A percentile compares a stretch with the other conserved stretches of the same genome.
Evolutionary conservation across 1,139 yeast species (phyloP).

Genomic region (Yamadazyma kanchanaburiensis): DNA sequence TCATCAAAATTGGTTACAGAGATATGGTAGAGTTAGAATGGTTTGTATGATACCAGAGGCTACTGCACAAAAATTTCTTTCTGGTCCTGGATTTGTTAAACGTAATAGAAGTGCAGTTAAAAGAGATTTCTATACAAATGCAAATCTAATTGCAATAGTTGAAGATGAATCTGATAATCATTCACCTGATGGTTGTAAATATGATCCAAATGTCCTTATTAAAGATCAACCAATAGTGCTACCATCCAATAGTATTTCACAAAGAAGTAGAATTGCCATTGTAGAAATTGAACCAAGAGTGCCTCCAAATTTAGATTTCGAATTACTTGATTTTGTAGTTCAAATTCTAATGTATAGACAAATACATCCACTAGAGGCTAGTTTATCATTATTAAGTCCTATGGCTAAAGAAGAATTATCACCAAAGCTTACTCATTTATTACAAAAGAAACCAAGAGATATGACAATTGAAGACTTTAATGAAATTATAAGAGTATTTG

Average conservation of each 20-base stretch:
- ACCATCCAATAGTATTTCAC: slow-evolving; percentile 18
- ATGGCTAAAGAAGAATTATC: slow-evolving; percentile 71
- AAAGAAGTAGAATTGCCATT: slow-evolving; percentile 31
- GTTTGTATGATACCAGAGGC: slow-evolving; percentile 56
- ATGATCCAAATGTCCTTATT: slow-evolving; percentile 35
- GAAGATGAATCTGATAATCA: slow-evolving; percentile 18
- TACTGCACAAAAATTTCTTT: slow-evolving; percentile 61
- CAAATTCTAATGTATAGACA: slow-evolving; percentile 60
- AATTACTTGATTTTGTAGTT: slow-evolving; percentile 64
- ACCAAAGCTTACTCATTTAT: slow-evolving; percentile 16
- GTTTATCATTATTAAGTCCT: slow-evolving; percentile 64
- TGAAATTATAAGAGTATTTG: slow-evolving; percentile 49
- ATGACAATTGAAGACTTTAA: slow-evolving; percentile 55
- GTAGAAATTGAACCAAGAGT: slow-evolving; percentile 59
- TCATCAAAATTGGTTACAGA: slow-evolving; percentile 71
- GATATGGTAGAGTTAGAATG: slow-evolving; percentile 72
- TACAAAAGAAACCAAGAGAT: slow-evolving; percentile 44
- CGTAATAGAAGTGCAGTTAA: slow-evolving; percentile 61
- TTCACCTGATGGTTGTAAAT: slow-evolving; percentile 26
- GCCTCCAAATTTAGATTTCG: slow-evolving; percentile 38
- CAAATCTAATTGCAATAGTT: slow-evolving; percentile 48
- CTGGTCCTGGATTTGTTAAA: slow-evolving; percentile 40
- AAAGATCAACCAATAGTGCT: slow-evolving; percentile 38
- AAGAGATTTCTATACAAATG: slow-evolving; percentile 56
- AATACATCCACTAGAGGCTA: slow-evolving; percentile 33